These are phyloP conservation scores for Solanum sitiens DNA, from an alignment of 257 asterid genomes.

Conservation along the genomic window DNA sequence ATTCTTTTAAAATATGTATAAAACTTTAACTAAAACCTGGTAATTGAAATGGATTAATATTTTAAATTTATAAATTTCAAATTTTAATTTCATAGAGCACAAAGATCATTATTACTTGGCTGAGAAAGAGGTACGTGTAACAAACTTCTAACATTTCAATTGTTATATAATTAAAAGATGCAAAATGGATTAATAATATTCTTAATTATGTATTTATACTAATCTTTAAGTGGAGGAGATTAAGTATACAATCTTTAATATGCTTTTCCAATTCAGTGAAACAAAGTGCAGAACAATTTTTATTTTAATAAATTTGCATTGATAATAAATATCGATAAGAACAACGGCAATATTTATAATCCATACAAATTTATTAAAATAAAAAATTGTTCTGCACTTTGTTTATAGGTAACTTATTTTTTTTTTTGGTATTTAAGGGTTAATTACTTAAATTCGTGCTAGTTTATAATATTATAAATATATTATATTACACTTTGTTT, in stretches of 20 bases:
- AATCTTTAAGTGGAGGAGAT: background rate
- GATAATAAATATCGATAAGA: background rate
- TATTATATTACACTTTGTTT: too few relatives aligned
- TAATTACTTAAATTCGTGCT: too few relatives aligned
- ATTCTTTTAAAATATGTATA: background rate
- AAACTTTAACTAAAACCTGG: accelerated
- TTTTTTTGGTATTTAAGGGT: too few relatives aligned
- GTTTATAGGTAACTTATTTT: background rate
- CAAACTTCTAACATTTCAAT: background rate
- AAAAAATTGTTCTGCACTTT: too few relatives aligned
- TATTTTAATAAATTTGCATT: background rate
- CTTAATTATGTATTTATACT: background rate
- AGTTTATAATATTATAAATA: too few relatives aligned
- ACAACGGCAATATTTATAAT: too few relatives aligned
- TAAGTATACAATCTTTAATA: background rate
- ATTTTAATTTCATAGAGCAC: accelerated
- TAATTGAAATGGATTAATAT: background rate
- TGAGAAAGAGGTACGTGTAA: background rate
- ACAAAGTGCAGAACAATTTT: background rate
- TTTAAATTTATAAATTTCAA: background rate
- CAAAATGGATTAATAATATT: background rate
- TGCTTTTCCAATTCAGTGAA: background rate
- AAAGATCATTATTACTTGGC: background rate
- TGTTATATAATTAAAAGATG: background rate
- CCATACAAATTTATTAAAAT: too few relatives aligned